Percentiles rank a stretch among this genome's conserved stretches.
Evolutionary conservation across 768 basidiomycete genomes (phyloP).

Genomic region (Mycena rebaudengoi): DNA sequence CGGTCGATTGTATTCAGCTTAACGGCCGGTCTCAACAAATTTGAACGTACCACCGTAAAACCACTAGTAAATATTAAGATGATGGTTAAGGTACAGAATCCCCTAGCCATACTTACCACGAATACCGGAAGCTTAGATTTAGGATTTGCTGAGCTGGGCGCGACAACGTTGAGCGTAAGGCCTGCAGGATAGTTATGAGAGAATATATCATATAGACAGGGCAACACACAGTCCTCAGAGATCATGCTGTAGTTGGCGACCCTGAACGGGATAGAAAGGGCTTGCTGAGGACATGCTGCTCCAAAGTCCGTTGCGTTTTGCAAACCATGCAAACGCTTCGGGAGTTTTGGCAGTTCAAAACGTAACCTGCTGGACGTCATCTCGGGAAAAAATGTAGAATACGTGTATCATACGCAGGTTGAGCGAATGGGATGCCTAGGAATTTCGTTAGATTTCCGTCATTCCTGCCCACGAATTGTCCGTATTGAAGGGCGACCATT

Average conservation of each 20-base stretch:
- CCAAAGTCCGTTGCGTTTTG: constrained; percentile 9
- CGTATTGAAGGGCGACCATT: not conserved
- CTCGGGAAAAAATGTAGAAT: not conserved
- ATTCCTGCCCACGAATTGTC: not conserved
- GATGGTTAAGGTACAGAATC: not conserved
- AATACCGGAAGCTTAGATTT: constrained; percentile 9
- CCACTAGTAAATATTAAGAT: constrained; percentile 2
- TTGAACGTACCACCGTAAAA: constrained; percentile 7
- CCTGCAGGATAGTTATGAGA: not conserved
- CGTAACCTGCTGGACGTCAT: not conserved
- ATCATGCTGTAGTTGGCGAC: not conserved
- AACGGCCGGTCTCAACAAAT: not conserved
- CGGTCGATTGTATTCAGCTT: not conserved
- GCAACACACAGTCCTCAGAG: constrained; percentile 18
- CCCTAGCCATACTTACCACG: constrained; percentile 19
- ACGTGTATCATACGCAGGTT: not conserved
- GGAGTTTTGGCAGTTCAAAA: not conserved
- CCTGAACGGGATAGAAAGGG: not conserved
- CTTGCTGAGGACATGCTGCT: constrained; percentile 18
- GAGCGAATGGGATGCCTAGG: constrained; percentile 2
- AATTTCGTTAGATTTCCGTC: constrained; percentile 7
- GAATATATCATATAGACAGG: not conserved
- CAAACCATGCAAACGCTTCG: not conserved
- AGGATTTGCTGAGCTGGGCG: not conserved
- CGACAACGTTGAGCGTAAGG: constrained; percentile 15